These are phyloP conservation scores for Apiospora aurea DNA, from an alignment of 2,329 filamentous ascomycete genomes.

Conservation along the genomic window DNA sequence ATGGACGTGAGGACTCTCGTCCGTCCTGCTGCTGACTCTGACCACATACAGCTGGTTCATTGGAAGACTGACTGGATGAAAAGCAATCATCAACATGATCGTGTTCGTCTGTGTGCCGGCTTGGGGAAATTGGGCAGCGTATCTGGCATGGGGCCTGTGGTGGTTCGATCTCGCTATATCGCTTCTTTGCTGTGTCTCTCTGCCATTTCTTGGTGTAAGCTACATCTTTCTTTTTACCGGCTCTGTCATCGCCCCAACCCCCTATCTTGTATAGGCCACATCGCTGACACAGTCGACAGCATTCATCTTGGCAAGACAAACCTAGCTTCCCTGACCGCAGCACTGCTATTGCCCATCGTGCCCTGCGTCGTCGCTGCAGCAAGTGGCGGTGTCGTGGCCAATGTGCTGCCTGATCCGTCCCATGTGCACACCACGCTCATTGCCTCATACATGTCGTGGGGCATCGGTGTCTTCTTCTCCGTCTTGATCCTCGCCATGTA, in stretches of 20 bases:
- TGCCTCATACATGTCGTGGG: slow-evolving; percentile 73
- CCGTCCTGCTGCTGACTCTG: not conserved
- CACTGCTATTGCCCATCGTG: slow-evolving; percentile 67
- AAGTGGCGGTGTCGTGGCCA: slow-evolving; percentile 68
- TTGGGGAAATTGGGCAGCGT: slow-evolving; percentile 61
- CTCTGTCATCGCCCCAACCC: not conserved
- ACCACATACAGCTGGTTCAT: not conserved
- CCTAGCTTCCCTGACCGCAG: slow-evolving; percentile 14
- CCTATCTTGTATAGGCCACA: not conserved
- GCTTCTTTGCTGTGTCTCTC: slow-evolving; percentile 46
- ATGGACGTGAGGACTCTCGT: no score
- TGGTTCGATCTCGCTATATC: slow-evolving; percentile 55
- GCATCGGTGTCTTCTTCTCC: slow-evolving; percentile 59
- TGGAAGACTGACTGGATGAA: not conserved
- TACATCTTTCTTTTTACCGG: not conserved
- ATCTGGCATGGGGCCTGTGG: slow-evolving; percentile 61
- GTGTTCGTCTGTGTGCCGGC: slow-evolving; percentile 61
- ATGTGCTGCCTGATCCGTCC: slow-evolving; percentile 59
- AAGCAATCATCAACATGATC: slow-evolving; percentile 62
- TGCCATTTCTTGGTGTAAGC: slow-evolving; percentile 55
- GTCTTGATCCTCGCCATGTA: slow-evolving; percentile 66
- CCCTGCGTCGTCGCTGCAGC: slow-evolving; percentile 68
- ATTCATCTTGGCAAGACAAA: slow-evolving; percentile 10
- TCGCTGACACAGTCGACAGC: slow-evolving; percentile 45
- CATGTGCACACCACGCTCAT: slow-evolving; percentile 68